Percentiles rank a stretch among this genome's conserved stretches.
Evolutionary conservation across 1,139 yeast species (phyloP).

Genomic region (Geotrichum reessii): DNA sequence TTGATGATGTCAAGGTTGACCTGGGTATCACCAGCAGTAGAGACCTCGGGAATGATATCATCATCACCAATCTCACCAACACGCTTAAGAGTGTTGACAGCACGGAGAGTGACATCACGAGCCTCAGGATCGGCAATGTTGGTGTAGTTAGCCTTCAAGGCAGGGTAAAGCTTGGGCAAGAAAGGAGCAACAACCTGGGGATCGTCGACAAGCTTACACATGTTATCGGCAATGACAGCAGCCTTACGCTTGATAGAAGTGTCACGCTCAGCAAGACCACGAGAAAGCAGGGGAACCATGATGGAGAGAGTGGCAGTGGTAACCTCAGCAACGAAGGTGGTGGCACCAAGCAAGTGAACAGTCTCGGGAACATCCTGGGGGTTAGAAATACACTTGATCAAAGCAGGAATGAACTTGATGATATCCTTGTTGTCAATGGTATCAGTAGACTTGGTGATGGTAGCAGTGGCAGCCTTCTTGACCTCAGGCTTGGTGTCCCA

Average conservation of each 20-base stretch:
- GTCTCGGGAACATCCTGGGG: conserved; percentile 98
- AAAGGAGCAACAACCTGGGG: conserved; percentile 99
- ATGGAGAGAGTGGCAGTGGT: conserved; percentile 98
- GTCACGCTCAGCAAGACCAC: conserved; percentile 99
- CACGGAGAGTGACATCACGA: conserved; percentile 96
- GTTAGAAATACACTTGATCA: conserved; percentile 93
- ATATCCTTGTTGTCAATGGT: conserved; percentile 99
- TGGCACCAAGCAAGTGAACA: conserved; percentile 97
- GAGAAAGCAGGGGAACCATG: conserved; percentile 96
- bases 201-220: conserved; percentile 99
- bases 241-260: conserved; percentile 99
- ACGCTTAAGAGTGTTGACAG: conserved; percentile 94
- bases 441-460: conserved; percentile 94
- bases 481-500: conserved; percentile 99
- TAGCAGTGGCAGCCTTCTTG: conserved; percentile 90
- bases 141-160: conserved; percentile 86
- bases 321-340: conserved; percentile 98
- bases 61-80: conserved; percentile 94
- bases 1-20: conserved; percentile 82
- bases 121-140: conserved; percentile 99
- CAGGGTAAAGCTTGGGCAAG: conserved; percentile 91
- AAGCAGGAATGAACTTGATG: conserved; percentile 93
- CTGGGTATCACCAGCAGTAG: conserved; percentile 93
- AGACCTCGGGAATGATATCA: conserved; percentile 89
- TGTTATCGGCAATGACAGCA: conserved; percentile 98